A percentile compares a stretch with the other conserved stretches of the same genome.
Evolutionary conservation across 2,329 filamentous ascomycete species (phyloP).

Genomic region (Xylariomycetidae sp.): DNA sequence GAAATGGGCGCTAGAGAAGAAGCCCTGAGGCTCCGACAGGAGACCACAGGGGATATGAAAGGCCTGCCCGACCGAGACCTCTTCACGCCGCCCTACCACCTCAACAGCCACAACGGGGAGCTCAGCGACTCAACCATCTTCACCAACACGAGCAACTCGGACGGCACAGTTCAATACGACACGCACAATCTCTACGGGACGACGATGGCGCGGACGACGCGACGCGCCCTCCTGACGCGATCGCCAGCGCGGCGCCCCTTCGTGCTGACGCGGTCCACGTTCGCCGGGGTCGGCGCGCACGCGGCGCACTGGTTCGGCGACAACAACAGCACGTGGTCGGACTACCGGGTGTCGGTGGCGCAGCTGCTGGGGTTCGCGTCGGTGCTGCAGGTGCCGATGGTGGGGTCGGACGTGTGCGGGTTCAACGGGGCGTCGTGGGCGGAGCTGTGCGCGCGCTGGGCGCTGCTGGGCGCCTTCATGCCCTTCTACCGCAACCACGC

Average conservation of each 20-base stretch:
- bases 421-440: slow-evolving; percentile 56
- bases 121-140: slow-evolving; percentile 45
- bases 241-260: slow-evolving; percentile 53
- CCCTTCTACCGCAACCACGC: slow-evolving; percentile 70
- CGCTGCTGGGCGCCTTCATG: slow-evolving; percentile 60
- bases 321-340: slow-evolving; percentile 43
- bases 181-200: slow-evolving; percentile 64
- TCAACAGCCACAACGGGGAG: slow-evolving; percentile 44
- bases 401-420: slow-evolving; percentile 59
- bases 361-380: slow-evolving; percentile 44
- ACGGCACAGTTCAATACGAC: slow-evolving; percentile 58
- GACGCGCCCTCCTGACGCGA: slow-evolving; percentile 51
- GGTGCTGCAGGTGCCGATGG: slow-evolving; percentile 52
- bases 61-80: slow-evolving; percentile 55
- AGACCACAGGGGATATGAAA: slow-evolving; percentile 30
- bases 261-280: slow-evolving; percentile 61
- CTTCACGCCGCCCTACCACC: slow-evolving; percentile 54
- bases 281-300: slow-evolving; percentile 55
- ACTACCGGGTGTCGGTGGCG: slow-evolving; percentile 44
- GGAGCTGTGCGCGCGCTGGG: slow-evolving; percentile 65
- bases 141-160: slow-evolving; percentile 55
- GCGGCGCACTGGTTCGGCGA: slow-evolving; percentile 42
- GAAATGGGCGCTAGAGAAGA: too few species aligned
- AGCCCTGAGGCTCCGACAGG: slow-evolving; percentile 3
- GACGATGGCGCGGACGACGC: slow-evolving; percentile 57